Base-by-base conservation (phyloP, 2,329 filamentous ascomycete species). In the Didymella pomorum region DNA sequence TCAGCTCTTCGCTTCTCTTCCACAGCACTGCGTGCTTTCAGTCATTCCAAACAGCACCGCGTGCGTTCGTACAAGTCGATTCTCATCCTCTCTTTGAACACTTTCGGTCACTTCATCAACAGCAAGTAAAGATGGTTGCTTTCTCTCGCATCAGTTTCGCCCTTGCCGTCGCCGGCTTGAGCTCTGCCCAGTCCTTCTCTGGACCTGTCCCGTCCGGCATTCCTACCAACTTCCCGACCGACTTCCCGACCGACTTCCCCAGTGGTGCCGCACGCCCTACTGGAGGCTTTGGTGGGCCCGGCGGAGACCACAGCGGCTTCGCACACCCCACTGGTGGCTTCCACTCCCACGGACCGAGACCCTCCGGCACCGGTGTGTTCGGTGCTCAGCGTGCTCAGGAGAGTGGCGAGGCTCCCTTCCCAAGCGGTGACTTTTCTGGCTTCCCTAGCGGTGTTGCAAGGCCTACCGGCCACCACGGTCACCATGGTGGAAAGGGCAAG, bases 11-110 rank as follows among this genome's bases (percentile, higher is more conserved):
- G 18, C 51, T 55, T 55, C 41, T 2, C 25, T 48, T 52, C 23
- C 21, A 43, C 18, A 52, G 57, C 57, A 56, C 57, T 52, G 57
- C 44, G 52, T 60, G 57, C 57, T 56, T 56, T 33, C 47, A 45
- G 23, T 52, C 35, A 28, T 16, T 49, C 26, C 42, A 39, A 46
- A 47, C 21, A 48, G 45, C 46, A 54, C 29, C 12, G 41, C 20
- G 23, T 55, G 41, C 51, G 12, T 46, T 54, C 31, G 20, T 49
- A 23, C 31, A 31, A 25, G 20, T 20, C 39, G 3, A 49, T 39
- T 18, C 11, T 20, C 14, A 44, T 29, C 23, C 20, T 35, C 43
- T 33, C 18, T 37, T n/a, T 8, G 9, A 39, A 21, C 4, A 23
- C 11, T 4, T 31, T 18, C 35, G n/a, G 26, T 41, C 26, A 42